Evolutionary conservation across 192 early-diverging fungal species (phyloP).

Genomic region (Paraglomus brasilianum): DNA sequence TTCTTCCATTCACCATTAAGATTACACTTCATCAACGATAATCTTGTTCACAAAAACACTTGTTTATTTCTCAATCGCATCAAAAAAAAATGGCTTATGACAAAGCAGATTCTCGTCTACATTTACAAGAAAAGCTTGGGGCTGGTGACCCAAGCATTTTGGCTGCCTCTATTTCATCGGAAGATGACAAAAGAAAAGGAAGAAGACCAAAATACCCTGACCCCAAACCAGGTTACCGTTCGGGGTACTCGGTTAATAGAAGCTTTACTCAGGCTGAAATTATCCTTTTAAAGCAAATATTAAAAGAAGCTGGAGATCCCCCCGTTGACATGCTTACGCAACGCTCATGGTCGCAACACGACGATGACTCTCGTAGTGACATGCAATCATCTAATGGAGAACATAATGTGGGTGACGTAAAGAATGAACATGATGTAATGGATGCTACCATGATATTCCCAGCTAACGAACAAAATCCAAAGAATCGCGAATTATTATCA

Average conservation of each 20-base stretch:
- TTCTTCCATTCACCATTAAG: too few relatives aligned
- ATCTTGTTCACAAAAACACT: too few relatives aligned
- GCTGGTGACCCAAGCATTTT: too few relatives aligned
- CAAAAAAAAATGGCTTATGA: too few relatives aligned
- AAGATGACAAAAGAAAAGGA: neutral
- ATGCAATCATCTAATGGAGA: neutral
- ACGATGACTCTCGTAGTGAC: neutral
- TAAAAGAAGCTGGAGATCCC: constrained; percentile 2
- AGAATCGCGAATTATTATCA: constrained; percentile 19
- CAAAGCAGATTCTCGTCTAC: too few relatives aligned
- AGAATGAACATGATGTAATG: neutral
- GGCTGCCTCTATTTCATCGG: neutral
- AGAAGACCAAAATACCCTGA: constrained; percentile 19
- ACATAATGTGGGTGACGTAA: neutral
- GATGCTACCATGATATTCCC: constrained; percentile 16
- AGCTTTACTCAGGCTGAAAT: constrained; percentile 15
- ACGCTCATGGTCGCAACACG: neutral
- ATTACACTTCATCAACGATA: too few relatives aligned
- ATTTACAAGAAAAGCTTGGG: too few relatives aligned
- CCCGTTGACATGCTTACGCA: neutral
- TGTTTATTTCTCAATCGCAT: too few relatives aligned
- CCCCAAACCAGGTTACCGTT: neutral
- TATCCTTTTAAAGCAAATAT: constrained; percentile 11
- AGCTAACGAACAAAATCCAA: constrained; percentile 12
- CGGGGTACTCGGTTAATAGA: neutral